phyloP scores from a whole-genome alignment of 2,329 filamentous ascomycete genomes.

The Arthrobotrys conoides region DNA sequence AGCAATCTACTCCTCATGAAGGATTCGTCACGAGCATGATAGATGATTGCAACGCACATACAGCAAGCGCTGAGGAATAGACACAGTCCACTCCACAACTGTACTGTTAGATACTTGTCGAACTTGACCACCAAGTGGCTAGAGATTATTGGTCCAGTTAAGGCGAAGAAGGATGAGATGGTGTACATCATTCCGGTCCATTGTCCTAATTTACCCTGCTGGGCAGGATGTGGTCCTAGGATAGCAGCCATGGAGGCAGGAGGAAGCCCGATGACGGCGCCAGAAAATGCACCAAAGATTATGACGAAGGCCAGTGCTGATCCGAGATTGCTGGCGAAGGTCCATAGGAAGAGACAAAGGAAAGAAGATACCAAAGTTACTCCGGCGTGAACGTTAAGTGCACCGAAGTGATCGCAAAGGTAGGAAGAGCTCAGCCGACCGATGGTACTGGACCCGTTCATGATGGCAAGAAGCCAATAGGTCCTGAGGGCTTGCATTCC shows the following conservation, averaged over 20 bases:
- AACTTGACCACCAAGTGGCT: slow-evolving; percentile 47
- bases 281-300: slow-evolving; percentile 55
- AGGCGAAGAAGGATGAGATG: slow-evolving; percentile 53
- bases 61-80: slow-evolving; percentile 50
- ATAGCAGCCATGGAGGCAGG: slow-evolving; percentile 56
- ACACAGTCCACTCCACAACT: slow-evolving; percentile 50
- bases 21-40: slow-evolving; percentile 46
- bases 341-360: slow-evolving; percentile 55
- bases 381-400: slow-evolving; percentile 44
- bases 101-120: slow-evolving; percentile 42
- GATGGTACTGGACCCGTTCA: slow-evolving; percentile 59
- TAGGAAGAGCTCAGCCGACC: slow-evolving; percentile 57
- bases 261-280: slow-evolving; percentile 54
- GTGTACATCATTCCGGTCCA: slow-evolving; percentile 61
- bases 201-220: slow-evolving; percentile 51
- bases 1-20: slow-evolving; percentile 26
- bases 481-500: slow-evolving; percentile 43
- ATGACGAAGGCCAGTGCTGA: slow-evolving; percentile 47
- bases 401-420: slow-evolving; percentile 54
- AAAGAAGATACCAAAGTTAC: slow-evolving; percentile 52
- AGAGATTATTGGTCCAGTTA: slow-evolving; percentile 45
- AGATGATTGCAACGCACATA: slow-evolving; percentile 42
- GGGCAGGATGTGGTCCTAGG: slow-evolving; percentile 30
- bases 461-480: slow-evolving; percentile 49
- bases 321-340: slow-evolving; percentile 35